These are phyloP conservation scores for Monosporascus cannonballus DNA, from an alignment of 2,329 filamentous ascomycete genomes.

Conservation along the genomic window DNA sequence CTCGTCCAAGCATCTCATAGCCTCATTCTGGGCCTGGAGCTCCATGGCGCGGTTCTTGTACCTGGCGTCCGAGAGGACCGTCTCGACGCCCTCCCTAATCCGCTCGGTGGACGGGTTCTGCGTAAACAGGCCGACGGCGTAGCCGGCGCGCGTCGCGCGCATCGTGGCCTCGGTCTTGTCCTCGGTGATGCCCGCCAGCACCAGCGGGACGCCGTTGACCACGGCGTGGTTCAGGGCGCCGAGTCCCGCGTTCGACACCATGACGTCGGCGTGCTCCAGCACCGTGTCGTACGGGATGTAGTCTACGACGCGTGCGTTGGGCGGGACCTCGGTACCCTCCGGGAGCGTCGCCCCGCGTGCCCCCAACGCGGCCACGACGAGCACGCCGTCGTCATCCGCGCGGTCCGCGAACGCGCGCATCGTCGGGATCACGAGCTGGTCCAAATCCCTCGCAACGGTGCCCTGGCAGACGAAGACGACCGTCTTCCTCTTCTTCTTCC, in stretches of 20 bases:
- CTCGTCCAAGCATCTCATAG: conserved; percentile 14
- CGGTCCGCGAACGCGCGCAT: conserved; percentile 34
- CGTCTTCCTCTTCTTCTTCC: conserved; percentile 22
- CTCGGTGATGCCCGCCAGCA: conserved; percentile 10
- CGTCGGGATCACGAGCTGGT: conserved; percentile 38
- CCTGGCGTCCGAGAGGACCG: conserved; percentile 2
- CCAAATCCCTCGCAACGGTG: conserved; percentile 33
- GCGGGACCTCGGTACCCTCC: conserved; percentile 15
- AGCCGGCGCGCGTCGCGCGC: conserved; percentile 35
- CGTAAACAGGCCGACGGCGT: conserved; percentile 38
- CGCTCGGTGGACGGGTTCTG: conserved; percentile 18
- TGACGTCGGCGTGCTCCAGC: conserved; percentile 30
- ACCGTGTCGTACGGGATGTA: conserved; percentile 43
- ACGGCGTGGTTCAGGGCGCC: conserved; percentile 31
- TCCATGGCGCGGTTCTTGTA: conserved; percentile 15
- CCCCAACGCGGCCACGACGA: conserved; percentile 31
- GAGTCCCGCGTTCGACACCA: conserved; percentile 12
- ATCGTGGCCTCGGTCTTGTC: conserved; percentile 30
- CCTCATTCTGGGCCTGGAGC: conserved; percentile 27
- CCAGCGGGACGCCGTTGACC: conserved; percentile 11
- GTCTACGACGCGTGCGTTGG: conserved; percentile 38
- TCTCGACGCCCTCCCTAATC: conserved; percentile 5
- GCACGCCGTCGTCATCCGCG: conserved; percentile 30
- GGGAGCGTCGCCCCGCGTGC: conserved; percentile 18
- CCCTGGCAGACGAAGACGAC: conserved; percentile 43